Conservation (phyloP, 192 early-diverging fungal genomes). For the Spinellus fusiger region DNA sequence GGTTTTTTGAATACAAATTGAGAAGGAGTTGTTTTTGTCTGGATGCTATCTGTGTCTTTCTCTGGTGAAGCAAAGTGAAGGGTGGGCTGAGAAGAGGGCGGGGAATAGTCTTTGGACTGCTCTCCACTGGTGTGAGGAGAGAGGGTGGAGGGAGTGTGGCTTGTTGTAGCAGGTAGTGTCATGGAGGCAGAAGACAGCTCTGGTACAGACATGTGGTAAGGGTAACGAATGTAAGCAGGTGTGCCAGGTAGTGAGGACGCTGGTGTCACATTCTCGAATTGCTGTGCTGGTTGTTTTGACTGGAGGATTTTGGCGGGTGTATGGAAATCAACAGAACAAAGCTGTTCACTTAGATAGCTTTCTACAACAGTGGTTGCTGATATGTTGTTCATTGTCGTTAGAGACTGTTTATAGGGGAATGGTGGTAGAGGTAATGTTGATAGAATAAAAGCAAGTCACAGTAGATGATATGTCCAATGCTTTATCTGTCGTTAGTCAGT, state of each 20-base stretch:
- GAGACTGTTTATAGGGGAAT: no score
- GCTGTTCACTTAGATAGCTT: conserved; percentile 12
- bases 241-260: conserved; percentile 27
- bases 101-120: not conserved
- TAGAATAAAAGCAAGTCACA: no score
- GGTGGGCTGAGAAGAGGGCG: conserved; percentile 4
- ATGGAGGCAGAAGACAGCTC: conserved; percentile 3
- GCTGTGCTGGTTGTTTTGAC: conserved; percentile 11
- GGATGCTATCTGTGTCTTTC: not conserved
- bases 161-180: conserved; percentile 6
- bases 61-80: not conserved
- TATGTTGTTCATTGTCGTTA: not conserved
- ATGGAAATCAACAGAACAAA: conserved; percentile 24
- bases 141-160: conserved; percentile 29
- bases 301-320: conserved; percentile 29
- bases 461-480: no score
- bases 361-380: not conserved
- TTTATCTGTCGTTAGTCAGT: no score
- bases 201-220: not conserved
- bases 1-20: conserved; percentile 37
- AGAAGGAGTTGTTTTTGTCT: conserved; percentile 19
- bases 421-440: no score
- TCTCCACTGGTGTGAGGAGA: conserved; percentile 28
- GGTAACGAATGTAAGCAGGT: conserved; percentile 6
- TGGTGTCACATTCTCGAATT: conserved; percentile 30